Percentiles rank a stretch among this genome's conserved stretches.
These are phyloP conservation scores for Monilinia fructigena DNA, from an alignment of 2,329 filamentous ascomycete species.

Conservation along the genomic window DNA sequence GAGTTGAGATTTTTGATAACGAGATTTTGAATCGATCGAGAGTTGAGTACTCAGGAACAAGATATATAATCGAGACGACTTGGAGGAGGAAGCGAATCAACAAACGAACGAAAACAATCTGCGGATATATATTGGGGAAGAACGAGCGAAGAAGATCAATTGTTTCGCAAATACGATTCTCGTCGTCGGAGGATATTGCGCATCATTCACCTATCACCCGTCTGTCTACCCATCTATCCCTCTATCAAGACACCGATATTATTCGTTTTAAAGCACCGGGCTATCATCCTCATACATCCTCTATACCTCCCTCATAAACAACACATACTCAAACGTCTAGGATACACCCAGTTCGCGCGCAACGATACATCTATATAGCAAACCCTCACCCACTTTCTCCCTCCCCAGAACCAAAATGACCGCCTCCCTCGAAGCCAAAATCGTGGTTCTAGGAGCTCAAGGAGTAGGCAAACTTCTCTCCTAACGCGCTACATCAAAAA, in stretches of 20 bases:
- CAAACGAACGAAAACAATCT: background rate
- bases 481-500: conserved; percentile 62
- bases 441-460: conserved; percentile 77
- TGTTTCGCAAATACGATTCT: background rate
- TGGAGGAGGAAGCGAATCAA: background rate
- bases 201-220: background rate
- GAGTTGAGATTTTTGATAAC: background rate
- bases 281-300: background rate
- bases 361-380: too few relatives aligned
- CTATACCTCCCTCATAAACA: background rate
- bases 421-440: conserved; percentile 71
- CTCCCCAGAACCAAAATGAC: conserved; percentile 8
- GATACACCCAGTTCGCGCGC: too few relatives aligned
- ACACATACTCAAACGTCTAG: too few relatives aligned
- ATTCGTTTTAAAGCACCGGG: background rate
- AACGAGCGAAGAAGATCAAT: background rate
- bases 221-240: too few relatives aligned
- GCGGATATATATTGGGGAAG: background rate
- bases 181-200: background rate
- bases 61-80: background rate
- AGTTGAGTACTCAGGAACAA: background rate
- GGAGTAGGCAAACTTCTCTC: conserved; percentile 75
- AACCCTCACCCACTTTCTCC: background rate
- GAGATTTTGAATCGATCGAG: background rate
- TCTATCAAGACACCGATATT: background rate